A percentile compares a stretch with the other conserved stretches of the same genome.
These are phyloP conservation scores for Astrephomene gubernaculifera DNA, from an alignment of 139 green algal genomes.

Conservation along the genomic window DNA sequence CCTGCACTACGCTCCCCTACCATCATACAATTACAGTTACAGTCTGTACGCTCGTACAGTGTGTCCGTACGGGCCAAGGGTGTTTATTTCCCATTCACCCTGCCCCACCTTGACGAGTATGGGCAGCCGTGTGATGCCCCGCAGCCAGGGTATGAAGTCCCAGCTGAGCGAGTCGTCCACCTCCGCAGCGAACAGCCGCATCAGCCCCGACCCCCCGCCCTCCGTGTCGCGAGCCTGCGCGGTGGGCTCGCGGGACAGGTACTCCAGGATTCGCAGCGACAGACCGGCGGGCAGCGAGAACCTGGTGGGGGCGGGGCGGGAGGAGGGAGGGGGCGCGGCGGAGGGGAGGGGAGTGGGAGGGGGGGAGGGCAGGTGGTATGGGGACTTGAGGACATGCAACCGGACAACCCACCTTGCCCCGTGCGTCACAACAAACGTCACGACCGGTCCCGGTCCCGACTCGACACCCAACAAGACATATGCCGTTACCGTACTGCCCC, in stretches of 20 bases:
- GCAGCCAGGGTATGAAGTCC: constrained; percentile 84
- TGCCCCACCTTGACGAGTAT: constrained; percentile 85
- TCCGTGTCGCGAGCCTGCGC: constrained; percentile 38
- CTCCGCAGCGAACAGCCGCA: constrained; percentile 61
- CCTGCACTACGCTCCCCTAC: too few relatives aligned
- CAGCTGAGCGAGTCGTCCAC: constrained; percentile 76
- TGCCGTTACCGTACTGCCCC: too few relatives aligned
- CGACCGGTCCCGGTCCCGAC: too few relatives aligned
- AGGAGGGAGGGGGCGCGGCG: neutral
- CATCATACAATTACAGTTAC: too few relatives aligned
- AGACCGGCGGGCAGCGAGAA: constrained; percentile 40
- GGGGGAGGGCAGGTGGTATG: too few relatives aligned
- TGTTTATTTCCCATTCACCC: neutral
- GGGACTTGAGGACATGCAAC: too few relatives aligned
- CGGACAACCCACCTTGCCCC: too few relatives aligned
- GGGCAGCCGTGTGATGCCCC: constrained; percentile 77
- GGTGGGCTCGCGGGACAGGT: neutral
- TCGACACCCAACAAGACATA: too few relatives aligned
- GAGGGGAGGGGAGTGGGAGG: too few relatives aligned
- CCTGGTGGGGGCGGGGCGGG: neutral
- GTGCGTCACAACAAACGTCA: too few relatives aligned
- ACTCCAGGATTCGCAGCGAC: constrained; percentile 40
- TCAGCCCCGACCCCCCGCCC: constrained; percentile 59
- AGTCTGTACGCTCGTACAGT: too few relatives aligned
- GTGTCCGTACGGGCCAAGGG: too few relatives aligned